Evolutionary conservation across 768 basidiomycete species (phyloP).

Genomic region (Tylopilus sp.): DNA sequence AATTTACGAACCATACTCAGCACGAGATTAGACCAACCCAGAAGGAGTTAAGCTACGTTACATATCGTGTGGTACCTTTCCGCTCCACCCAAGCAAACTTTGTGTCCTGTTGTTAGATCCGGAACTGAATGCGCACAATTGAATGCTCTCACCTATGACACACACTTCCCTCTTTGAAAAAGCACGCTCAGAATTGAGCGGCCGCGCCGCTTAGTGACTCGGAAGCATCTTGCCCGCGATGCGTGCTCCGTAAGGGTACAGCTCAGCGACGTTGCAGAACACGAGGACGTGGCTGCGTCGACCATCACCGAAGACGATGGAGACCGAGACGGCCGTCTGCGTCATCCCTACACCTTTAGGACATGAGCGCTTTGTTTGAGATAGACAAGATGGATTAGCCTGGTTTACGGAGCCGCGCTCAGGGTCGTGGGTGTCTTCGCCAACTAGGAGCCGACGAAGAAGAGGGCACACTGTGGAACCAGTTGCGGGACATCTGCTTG

Average conservation of each 20-base stretch:
- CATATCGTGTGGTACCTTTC: constrained; percentile 8
- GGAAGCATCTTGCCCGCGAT: background rate
- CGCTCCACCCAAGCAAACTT: background rate
- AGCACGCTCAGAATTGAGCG: background rate
- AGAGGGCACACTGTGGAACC: too few relatives aligned
- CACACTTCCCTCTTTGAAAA: background rate
- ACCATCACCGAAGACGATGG: background rate
- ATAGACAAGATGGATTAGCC: background rate
- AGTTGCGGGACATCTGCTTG: background rate
- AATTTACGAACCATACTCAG: constrained; percentile 19
- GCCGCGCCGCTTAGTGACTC: background rate
- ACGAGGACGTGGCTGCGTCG: background rate
- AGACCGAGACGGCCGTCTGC: background rate
- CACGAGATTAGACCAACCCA: constrained; percentile 28
- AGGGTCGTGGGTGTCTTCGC: background rate
- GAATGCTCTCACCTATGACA: background rate
- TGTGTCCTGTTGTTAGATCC: background rate
- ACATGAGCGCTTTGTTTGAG: background rate
- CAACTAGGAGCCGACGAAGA: constrained; percentile 2
- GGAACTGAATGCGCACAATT: background rate
- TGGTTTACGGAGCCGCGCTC: constrained; percentile 2
- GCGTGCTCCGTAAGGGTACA: constrained; percentile 1
- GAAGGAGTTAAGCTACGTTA: constrained; percentile 32
- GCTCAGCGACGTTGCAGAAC: background rate
- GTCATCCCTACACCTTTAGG: background rate